phyloP scores from a whole-genome alignment of 306 rosid genomes.

The Mucuna pruriens region DNA sequence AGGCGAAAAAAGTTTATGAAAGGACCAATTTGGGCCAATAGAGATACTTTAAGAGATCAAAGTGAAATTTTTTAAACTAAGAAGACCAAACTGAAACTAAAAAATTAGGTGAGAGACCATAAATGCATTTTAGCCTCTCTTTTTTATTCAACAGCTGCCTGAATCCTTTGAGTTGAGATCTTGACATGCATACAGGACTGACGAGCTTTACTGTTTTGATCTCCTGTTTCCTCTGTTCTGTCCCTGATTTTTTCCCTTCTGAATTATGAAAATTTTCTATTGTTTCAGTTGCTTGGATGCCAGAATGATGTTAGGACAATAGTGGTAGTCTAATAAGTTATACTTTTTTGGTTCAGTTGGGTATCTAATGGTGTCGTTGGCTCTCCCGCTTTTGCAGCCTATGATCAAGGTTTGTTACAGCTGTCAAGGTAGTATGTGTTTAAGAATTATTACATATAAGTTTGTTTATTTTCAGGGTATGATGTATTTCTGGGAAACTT shows the following conservation, averaged over 20 bases:
- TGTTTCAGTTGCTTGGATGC: constrained; percentile 8
- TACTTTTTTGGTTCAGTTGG: constrained; percentile 65
- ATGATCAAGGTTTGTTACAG: constrained; percentile 78
- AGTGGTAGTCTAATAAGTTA: constrained; percentile 21
- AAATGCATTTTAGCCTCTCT: too few species aligned
- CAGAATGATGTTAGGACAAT: constrained; percentile 11
- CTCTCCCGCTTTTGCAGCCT: constrained; percentile 98
- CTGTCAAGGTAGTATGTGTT: constrained; percentile 6
- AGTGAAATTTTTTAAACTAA: too few species aligned
- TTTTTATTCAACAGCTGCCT: background rate
- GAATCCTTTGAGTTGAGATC: background rate
- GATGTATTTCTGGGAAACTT: constrained; percentile 88
- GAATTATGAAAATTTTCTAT: constrained; percentile 2
- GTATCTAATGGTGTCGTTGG: constrained; percentile 97
- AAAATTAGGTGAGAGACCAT: too few species aligned
- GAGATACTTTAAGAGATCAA: too few species aligned
- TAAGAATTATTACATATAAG: constrained; percentile 1
- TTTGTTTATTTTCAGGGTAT: constrained; percentile 59
- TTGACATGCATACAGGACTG: background rate
- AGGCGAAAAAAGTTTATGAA: too few species aligned
- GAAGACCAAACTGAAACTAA: too few species aligned
- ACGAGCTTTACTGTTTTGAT: background rate
- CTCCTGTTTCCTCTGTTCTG: background rate
- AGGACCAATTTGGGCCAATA: too few species aligned
- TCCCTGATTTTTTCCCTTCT: background rate